phyloP scores from a whole-genome alignment of 495 filamentous ascomycete genomes.

The Thermochaetoides thermophila region DNA sequence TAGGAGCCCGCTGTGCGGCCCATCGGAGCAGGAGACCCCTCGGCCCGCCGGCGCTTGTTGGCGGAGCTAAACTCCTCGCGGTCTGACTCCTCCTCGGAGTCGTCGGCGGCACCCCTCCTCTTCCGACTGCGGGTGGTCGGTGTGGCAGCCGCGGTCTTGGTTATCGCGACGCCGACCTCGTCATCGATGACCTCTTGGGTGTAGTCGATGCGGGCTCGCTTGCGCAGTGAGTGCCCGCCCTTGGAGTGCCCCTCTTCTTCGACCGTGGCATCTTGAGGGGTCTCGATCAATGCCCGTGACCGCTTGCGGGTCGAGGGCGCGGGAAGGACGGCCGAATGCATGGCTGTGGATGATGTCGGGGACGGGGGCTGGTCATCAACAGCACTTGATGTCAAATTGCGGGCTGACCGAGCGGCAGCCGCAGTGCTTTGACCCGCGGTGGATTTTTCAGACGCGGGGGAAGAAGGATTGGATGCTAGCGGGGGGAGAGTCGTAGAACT shows the following conservation, averaged over 20 bases:
- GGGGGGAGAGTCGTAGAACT: too few species aligned
- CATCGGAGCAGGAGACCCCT: constrained; percentile 21
- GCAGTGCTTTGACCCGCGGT: constrained; percentile 1
- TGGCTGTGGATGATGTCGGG: constrained; percentile 15
- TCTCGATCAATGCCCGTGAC: constrained; percentile 22
- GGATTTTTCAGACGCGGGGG: constrained; percentile 6
- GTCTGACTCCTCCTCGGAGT: constrained; percentile 18
- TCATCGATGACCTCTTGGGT: constrained; percentile 30
- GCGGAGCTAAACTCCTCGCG: background rate
- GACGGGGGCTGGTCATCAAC: constrained; percentile 15
- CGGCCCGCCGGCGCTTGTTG: constrained; percentile 11
- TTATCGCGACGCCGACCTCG: constrained; percentile 2
- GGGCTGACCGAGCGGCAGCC: constrained; percentile 10
- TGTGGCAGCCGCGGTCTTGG: constrained; percentile 4
- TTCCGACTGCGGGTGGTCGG: constrained; percentile 15
- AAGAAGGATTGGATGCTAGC: too few species aligned
- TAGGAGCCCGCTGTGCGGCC: constrained; percentile 10
- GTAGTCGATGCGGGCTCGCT: constrained; percentile 32
- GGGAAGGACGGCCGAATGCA: too few species aligned
- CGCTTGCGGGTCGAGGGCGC: constrained; percentile 20
- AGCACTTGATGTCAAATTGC: constrained; percentile 14
- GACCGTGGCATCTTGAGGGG: constrained; percentile 11
- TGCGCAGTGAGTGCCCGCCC: constrained; percentile 34
- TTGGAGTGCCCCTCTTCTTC: constrained; percentile 24
- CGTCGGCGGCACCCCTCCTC: constrained; percentile 16